Evolutionary conservation across 805 yeast genomes (phyloP), one percentile per base, ranked within the genome.

Genomic region (Yarrowia sp.): DNA sequence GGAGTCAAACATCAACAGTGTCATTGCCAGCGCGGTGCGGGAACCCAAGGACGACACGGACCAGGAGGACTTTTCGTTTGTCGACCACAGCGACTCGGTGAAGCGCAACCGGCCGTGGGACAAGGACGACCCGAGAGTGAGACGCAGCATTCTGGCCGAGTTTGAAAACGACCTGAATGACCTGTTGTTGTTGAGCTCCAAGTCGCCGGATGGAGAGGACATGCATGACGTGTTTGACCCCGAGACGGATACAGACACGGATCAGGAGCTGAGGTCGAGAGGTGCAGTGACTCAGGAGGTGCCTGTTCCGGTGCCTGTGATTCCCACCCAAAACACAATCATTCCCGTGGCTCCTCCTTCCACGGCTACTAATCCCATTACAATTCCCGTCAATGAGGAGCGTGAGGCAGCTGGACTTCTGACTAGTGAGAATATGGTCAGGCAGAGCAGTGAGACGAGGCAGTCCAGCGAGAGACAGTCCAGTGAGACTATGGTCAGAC

Each of bases 61-160:
- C 26, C 46, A 54, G 35, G 61, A 54, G 35, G 61, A 54, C 17
- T 54, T 54, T 19, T 54, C 61, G 35, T 54, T 54, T 38, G 61
- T 54, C 12, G 61, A 54, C 46, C 61, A 54, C 26, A 19, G 35
- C 24, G 44, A 35, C 61, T 36, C 61, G 24, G 33, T 38, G 7
- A 36, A 51, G n/a, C 61, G 16, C 10, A 24, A 38, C 35, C 16
- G 26, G 16, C 61, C 61, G 26, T 54, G 61, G 61, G 61, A 33
- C 30, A 33, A 38, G 35, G 44, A 54, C 33, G 59, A 48, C 14
- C 54, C 54, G 3, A 4, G 24, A n/a, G 17, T n/a, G 10, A 30
- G 58, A 11, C 19, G 58, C 4, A 51, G 58, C 16, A 51, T 51
- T 28, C 41, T 51, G 10, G 58, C 58, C 32, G 58, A 51, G 58